Percentiles rank a stretch among this genome's conserved stretches.
Evolutionary conservation across 129 eudicot genomes (phyloP).

Genomic region (Tagetes erecta): DNA sequence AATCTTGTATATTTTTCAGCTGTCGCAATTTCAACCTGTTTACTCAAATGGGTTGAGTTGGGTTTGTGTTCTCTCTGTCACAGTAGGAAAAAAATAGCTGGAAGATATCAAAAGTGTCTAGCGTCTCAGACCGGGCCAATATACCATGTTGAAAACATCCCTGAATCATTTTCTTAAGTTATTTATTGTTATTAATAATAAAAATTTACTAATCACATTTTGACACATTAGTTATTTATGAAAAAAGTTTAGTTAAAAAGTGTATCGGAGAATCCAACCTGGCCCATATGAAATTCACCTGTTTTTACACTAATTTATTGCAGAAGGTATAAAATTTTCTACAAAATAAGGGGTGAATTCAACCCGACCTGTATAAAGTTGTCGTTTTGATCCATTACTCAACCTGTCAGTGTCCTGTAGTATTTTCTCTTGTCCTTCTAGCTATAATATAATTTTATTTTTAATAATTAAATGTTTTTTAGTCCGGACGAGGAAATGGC

Average conservation of each 20-base stretch:
- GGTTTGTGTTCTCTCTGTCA: background rate
- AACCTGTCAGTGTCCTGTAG: background rate
- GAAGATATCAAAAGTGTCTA: background rate
- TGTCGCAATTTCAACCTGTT: background rate
- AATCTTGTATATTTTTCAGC: background rate
- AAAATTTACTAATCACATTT: background rate
- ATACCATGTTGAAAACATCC: background rate
- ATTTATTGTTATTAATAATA: background rate
- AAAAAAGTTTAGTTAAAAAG: background rate
- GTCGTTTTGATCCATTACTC: background rate
- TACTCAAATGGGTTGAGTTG: background rate
- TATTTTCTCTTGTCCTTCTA: background rate
- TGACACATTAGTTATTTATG: background rate
- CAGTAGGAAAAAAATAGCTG: background rate
- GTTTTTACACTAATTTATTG: background rate
- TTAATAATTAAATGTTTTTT: constrained; percentile 8
- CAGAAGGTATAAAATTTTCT: background rate
- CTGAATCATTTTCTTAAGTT: background rate
- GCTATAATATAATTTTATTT: background rate
- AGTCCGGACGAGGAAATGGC: constrained; percentile 97
- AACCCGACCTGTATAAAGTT: background rate
- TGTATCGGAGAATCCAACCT: background rate
- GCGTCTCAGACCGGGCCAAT: background rate
- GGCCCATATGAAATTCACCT: background rate
- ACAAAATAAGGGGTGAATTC: background rate